Evolutionary conservation across 192 early-diverging fungal species (phyloP).

Genomic region (Backusella westeae): DNA sequence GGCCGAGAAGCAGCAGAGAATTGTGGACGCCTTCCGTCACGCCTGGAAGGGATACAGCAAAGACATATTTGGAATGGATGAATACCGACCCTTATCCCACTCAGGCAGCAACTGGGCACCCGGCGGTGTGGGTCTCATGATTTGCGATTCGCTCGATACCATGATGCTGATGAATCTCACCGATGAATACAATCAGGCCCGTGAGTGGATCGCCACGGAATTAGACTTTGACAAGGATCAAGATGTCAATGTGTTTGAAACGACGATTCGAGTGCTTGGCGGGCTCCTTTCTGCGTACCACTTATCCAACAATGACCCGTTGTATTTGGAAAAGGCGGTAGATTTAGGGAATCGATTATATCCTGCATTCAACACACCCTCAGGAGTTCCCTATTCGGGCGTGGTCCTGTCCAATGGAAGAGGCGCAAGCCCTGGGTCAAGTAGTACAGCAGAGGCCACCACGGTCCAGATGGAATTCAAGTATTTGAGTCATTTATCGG

Average conservation of each 20-base stretch:
- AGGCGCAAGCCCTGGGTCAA: conserved; percentile 39
- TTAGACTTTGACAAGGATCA: conserved; percentile 69
- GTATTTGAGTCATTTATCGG: conserved; percentile 74
- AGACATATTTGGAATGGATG: conserved; percentile 84
- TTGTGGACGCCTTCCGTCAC: conserved; percentile 68
- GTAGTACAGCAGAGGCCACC: conserved; percentile 75
- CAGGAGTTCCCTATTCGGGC: conserved; percentile 63
- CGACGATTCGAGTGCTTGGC: conserved; percentile 83
- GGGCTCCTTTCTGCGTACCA: conserved; percentile 82
- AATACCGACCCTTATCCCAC: conserved; percentile 74
- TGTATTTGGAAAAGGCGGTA: conserved; percentile 67
- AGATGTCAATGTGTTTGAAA: conserved; percentile 80
- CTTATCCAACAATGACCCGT: conserved; percentile 61
- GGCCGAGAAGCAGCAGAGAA: conserved; percentile 52
- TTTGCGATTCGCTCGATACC: conserved; percentile 86
- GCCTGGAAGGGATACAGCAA: conserved; percentile 80
- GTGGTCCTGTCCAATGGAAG: conserved; percentile 63
- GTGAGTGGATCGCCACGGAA: conserved; percentile 54
- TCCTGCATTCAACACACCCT: conserved; percentile 64
- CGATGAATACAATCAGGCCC: conserved; percentile 70
- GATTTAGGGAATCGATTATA: conserved; percentile 76
- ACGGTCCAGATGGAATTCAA: conserved; percentile 88
- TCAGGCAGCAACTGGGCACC: conserved; percentile 62
- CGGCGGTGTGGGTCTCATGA: conserved; percentile 76
- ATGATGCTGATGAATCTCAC: conserved; percentile 74